phyloP scores from a whole-genome alignment of 2,329 filamentous ascomycete species.

The Microcyclospora tardicrescens region DNA sequence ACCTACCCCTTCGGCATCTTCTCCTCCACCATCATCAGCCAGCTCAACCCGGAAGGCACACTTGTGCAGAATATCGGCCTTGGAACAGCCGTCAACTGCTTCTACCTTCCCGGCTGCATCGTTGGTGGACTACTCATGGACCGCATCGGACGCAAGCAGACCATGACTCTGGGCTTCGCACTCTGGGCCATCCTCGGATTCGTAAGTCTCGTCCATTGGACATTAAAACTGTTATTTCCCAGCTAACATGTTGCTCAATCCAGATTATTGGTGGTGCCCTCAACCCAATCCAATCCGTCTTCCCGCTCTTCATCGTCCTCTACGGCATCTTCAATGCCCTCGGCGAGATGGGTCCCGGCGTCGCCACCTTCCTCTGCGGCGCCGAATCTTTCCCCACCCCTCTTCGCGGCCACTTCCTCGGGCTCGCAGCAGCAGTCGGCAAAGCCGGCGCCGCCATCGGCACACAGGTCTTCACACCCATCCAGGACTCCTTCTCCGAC shows the following conservation, averaged over 20 bases:
- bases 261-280: conserved; percentile 69
- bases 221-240: too few species aligned
- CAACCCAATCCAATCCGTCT: conserved; percentile 41
- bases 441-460: conserved; percentile 70
- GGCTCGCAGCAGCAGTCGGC: conserved; percentile 56
- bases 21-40: conserved; percentile 57
- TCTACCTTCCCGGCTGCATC: conserved; percentile 73
- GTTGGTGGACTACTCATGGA: conserved; percentile 66
- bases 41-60: conserved; percentile 44
- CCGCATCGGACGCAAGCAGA: conserved; percentile 61
- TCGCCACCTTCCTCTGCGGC: conserved; percentile 70
- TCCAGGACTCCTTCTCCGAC: conserved; percentile 24
- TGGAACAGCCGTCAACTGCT: conserved; percentile 76
- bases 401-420: conserved; percentile 59
- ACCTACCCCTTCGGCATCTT: conserved; percentile 67
- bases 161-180: conserved; percentile 56
- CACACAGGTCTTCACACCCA: conserved; percentile 53
- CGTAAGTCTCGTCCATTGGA: background rate
- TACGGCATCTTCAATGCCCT: conserved; percentile 66
- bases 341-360: conserved; percentile 70
- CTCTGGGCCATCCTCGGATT: conserved; percentile 58
- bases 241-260: background rate
- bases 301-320: conserved; percentile 60
- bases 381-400: conserved; percentile 78
- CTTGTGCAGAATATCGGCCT: conserved; percentile 74